These are phyloP conservation scores for Seiridium unicorne DNA, from an alignment of 2,329 filamentous ascomycete species.

Conservation along the genomic window DNA sequence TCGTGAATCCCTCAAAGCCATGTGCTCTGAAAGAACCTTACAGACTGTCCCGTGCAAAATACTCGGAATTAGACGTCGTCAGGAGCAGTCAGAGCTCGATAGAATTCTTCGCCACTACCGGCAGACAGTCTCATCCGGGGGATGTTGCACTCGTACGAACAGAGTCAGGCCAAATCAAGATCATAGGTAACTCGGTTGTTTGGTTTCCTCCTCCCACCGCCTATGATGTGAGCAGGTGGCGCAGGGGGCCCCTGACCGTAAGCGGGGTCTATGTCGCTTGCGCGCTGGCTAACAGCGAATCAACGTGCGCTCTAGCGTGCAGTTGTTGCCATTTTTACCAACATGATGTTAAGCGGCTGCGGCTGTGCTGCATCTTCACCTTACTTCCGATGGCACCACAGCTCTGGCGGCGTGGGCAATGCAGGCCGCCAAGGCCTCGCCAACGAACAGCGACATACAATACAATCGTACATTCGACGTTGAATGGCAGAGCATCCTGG, in stretches of 20 bases:
- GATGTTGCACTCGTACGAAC: no score
- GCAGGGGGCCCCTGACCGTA: not conserved
- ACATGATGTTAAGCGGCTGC: not conserved
- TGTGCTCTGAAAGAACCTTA: not conserved
- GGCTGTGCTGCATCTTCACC: not conserved
- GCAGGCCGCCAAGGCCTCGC: not conserved
- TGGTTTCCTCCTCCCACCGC: no score
- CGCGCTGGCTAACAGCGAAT: not conserved
- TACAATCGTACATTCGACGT: no score
- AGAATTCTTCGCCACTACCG: no score
- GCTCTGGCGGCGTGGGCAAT: not conserved
- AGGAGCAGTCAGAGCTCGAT: no score
- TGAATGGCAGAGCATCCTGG: no score
- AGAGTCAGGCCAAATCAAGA: no score
- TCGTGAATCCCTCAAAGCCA: not conserved
- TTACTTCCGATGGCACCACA: not conserved
- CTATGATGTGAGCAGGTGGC: not conserved
- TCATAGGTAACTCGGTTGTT: no score
- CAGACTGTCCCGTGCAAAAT: no score
- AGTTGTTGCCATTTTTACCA: constrained; percentile 2
- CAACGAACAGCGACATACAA: no score
- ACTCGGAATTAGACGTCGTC: no score
- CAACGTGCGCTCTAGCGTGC: not conserved
- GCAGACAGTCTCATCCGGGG: no score
- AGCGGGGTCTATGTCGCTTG: not conserved